Percentiles rank a stretch among this genome's conserved stretches.
These are phyloP conservation scores for Carex pumila DNA, from an alignment of 176 grass and related monocot species.

Conservation along the genomic window DNA sequence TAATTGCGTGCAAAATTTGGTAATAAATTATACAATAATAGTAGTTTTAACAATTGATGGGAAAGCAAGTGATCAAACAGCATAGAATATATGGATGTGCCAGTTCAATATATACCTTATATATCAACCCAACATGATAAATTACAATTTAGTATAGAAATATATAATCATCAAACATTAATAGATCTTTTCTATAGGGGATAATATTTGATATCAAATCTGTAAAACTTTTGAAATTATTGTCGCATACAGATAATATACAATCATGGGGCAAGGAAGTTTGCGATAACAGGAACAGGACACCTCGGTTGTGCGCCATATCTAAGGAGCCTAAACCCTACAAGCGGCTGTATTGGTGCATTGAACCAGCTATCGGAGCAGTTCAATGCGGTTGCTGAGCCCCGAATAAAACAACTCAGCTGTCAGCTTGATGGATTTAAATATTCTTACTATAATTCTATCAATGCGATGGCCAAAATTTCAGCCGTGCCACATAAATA, in stretches of 20 bases:
- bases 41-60: neutral
- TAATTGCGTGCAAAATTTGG: too few species aligned
- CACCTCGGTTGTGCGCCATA: conserved; percentile 20
- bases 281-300: conserved; percentile 7
- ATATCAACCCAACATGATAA: neutral
- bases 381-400: conserved; percentile 3
- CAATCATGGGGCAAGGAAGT: conserved; percentile 30
- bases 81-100: neutral
- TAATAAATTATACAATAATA: neutral
- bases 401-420: conserved; percentile 16
- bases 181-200: neutral
- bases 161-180: neutral
- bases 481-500: neutral
- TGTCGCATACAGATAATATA: conserved; percentile 3
- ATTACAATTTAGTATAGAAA: neutral
- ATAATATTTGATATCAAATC: neutral
- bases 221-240: neutral
- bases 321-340: neutral
- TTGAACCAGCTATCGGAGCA: conserved; percentile 22
- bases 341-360: neutral
- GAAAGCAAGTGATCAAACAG: neutral
- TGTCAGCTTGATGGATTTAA: conserved; percentile 10
- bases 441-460: conserved; percentile 18
- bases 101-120: neutral
- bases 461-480: neutral